phyloP scores from a whole-genome alignment of 352 stramenopile species.

The Pythium grandisporangium region DNA sequence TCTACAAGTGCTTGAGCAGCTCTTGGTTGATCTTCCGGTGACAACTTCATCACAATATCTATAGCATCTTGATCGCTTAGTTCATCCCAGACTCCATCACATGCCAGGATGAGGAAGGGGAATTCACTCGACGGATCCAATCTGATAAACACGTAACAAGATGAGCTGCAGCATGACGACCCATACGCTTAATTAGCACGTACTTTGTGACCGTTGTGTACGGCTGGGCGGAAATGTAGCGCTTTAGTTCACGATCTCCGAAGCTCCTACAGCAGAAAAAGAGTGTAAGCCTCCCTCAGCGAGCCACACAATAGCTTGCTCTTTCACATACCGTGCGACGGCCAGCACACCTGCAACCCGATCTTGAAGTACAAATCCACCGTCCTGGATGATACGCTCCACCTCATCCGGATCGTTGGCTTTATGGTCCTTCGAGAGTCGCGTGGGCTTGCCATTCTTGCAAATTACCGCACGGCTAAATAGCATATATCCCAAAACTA shows the following conservation, averaged over 20 bases:
- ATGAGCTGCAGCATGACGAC: no score
- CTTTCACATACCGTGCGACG: constrained; percentile 55
- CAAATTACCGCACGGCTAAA: constrained; percentile 56
- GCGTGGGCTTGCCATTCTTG: constrained; percentile 34
- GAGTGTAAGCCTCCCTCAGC: no score
- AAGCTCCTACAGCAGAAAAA: constrained; percentile 56
- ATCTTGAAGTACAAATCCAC: constrained; percentile 65
- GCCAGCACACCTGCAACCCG: constrained; percentile 65
- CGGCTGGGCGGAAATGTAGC: constrained; percentile 49
- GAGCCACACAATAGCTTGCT: no score
- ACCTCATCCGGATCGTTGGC: constrained; percentile 43
- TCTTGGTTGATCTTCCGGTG: constrained; percentile 18
- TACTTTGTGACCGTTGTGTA: constrained; percentile 35
- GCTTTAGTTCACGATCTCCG: constrained; percentile 63
- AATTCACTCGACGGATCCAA: constrained; percentile 18
- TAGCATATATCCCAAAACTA: not conserved
- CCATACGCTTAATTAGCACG: not conserved
- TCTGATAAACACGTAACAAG: not conserved
- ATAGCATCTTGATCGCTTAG: constrained; percentile 64
- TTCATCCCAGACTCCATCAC: constrained; percentile 77
- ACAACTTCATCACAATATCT: constrained; percentile 38
- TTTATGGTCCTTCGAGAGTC: constrained; percentile 72
- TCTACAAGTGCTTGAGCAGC: constrained; percentile 50
- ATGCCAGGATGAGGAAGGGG: constrained; percentile 66
- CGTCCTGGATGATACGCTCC: constrained; percentile 38